Percentiles rank a stretch among this genome's conserved stretches.
Conservation (phyloP, 1,139 yeast species). For the Yamadazyma epiphylla region DNA sequence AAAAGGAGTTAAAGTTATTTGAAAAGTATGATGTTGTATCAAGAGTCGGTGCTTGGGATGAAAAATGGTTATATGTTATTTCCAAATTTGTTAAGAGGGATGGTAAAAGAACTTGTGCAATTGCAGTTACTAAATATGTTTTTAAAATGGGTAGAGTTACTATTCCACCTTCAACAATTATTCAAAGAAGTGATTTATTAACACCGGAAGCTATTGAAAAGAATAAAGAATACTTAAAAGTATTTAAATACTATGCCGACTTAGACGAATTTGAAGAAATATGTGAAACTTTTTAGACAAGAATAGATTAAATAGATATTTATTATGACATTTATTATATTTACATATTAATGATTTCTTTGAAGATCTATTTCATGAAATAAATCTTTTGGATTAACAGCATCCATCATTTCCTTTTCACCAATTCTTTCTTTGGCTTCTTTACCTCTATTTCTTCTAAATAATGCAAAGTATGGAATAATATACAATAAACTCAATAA, state of each 20-base stretch:
- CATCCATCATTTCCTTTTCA: conserved; percentile 64
- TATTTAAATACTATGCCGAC: conserved; percentile 26
- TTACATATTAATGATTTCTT: conserved; percentile 17
- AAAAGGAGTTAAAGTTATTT: conserved; percentile 70
- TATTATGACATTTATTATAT: conserved; percentile 1
- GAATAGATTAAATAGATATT: no score
- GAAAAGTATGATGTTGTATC: conserved; percentile 53
- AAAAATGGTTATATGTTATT: conserved; percentile 76
- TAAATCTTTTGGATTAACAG: conserved; percentile 61
- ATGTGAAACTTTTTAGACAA: conserved; percentile 8
- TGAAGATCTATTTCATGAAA: conserved; percentile 58
- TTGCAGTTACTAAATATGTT: conserved; percentile 75
- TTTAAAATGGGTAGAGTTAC: conserved; percentile 67
- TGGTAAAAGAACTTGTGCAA: conserved; percentile 48
- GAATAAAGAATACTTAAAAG: conserved; percentile 26
- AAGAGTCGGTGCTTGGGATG: conserved; percentile 77
- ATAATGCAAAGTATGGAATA: conserved; percentile 47
- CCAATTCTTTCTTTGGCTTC: conserved; percentile 48
- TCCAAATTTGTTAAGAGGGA: conserved; percentile 50
- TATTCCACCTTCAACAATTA: conserved; percentile 57
- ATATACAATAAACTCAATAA: conserved; percentile 63
- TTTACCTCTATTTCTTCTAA: conserved; percentile 38
- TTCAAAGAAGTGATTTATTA: conserved; percentile 55
- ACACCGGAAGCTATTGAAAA: conserved; percentile 46
- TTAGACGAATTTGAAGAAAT: conserved; percentile 28